These are phyloP conservation scores for Arctium lappa DNA, from an alignment of 129 eudicot species.

Conservation along the genomic window DNA sequence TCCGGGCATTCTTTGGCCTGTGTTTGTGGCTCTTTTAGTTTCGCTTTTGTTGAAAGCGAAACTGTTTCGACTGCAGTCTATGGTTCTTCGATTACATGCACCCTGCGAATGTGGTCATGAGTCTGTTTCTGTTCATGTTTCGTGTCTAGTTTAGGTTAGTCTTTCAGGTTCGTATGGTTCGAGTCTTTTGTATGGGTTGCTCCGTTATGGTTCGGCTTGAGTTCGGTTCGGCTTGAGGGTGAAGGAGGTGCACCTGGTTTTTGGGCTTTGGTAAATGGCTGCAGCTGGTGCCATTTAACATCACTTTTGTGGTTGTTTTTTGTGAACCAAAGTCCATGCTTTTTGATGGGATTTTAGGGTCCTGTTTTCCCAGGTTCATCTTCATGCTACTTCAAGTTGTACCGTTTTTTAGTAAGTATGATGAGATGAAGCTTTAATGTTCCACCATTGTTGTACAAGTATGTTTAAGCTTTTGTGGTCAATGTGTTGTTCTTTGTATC, in stretches of 20 bases:
- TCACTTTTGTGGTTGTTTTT: slow-evolving; percentile 70
- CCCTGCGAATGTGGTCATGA: slow-evolving; percentile 23
- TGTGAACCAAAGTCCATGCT: slow-evolving; percentile 44
- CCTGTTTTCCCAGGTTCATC: slow-evolving; percentile 47
- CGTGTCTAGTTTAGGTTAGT: slow-evolving; percentile 16
- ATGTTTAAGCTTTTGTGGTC: not conserved
- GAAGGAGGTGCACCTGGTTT: slow-evolving; percentile 36
- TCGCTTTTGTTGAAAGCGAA: slow-evolving; percentile 23
- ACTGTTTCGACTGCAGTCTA: slow-evolving; percentile 36
- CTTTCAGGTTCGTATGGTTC: slow-evolving; percentile 11
- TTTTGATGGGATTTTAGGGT: slow-evolving; percentile 44
- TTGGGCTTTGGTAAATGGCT: slow-evolving; percentile 63
- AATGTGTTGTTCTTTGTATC: not conserved
- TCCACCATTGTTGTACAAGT: slow-evolving; percentile 5
- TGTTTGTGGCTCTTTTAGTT: slow-evolving; percentile 41
- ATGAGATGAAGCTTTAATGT: slow-evolving; percentile 20
- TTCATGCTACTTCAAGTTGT: slow-evolving; percentile 39
- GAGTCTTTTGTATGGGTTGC: slow-evolving; percentile 20
- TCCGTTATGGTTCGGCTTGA: slow-evolving; percentile 3
- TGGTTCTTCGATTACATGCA: slow-evolving; percentile 36
- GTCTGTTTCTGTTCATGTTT: not conserved
- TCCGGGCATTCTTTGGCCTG: slow-evolving; percentile 49
- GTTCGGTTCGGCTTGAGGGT: slow-evolving; percentile 25
- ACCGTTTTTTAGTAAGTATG: slow-evolving; percentile 3
- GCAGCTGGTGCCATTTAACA: slow-evolving; percentile 48